Base-by-base conservation (phyloP, 306 rosid genomes). In the Rosa multiflora region DNA sequence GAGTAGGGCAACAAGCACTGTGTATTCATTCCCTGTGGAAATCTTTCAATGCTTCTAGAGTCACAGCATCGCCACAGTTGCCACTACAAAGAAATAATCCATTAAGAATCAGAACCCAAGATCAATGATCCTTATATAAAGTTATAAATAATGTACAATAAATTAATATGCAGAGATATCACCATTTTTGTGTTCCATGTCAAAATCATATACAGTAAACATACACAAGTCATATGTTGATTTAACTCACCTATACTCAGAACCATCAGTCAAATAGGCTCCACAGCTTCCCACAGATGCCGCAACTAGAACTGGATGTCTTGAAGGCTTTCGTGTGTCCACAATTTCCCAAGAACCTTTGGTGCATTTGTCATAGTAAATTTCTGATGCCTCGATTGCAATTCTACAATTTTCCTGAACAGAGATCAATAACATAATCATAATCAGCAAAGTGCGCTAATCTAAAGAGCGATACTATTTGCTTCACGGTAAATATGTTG, bases 231-330 rank as follows among this genome's bases (percentile, higher is more conserved):
- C 37, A 58, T 58, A 58, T 21, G 10, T 20, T 26, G 39, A 40
- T 79, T 11, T 62, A 8, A 79, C 85, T 70, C 11, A 86, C 91
- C 78, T 80, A 12, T 90, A 88, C 78, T 90, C 94, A 4, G 94
- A 86, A 9, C 93, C 93, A 67, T 88, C 95, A n/a, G 97, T 90
- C 82, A 91, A 86, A 83, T 88, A 90, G 15, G 98, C 97, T 0
- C 97, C 98, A 64, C 35, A 32, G 35, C 35, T 32, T 32, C 35
- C 35, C 35, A 32, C 35, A 32, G 35, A 94, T 73, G 98, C 98
- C 15, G 97, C 97, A 72, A 92, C 75, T 18, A 94, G 66, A 86
- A 90, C 83, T 8, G 94, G 94, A 14, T 88, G 89, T 10, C 68
- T 82, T 18, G 80, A 61, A 70, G 67, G 58, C 67, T 74, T 78